Percentiles rank a stretch among this genome's conserved stretches.
Conservation (phyloP, 257 asterid genomes). For the Fraxinus americana region DNA sequence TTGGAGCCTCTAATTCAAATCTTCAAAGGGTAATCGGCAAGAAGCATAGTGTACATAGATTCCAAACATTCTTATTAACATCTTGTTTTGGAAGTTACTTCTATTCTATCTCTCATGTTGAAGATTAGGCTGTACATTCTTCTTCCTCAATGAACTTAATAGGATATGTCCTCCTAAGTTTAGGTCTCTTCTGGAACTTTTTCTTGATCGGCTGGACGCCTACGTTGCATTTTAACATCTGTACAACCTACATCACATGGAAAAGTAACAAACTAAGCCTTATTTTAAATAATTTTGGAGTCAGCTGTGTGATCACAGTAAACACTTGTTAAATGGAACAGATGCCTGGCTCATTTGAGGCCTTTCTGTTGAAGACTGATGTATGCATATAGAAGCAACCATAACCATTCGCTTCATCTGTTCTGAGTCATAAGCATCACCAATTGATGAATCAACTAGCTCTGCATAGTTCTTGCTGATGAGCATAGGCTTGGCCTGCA, state of each 20-base stretch:
- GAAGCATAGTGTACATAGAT: neutral
- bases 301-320: no score
- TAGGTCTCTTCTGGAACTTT: conserved; percentile 71
- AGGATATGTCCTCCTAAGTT: conserved; percentile 58
- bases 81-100: no score
- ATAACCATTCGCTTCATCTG: conserved; percentile 58
- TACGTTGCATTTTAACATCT: conserved; percentile 72
- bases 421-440: conserved; percentile 56
- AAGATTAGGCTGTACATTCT: conserved; percentile 37
- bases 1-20: neutral
- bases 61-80: neutral
- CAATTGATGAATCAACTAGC: conserved; percentile 71
- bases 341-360: conserved; percentile 90
- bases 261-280: neutral
- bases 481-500: conserved; percentile 86
- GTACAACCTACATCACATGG: conserved; percentile 49
- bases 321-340: conserved; percentile 22
- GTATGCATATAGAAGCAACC: conserved; percentile 78
- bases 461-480: conserved; percentile 43
- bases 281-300: neutral
- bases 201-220: conserved; percentile 53
- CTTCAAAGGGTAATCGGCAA: neutral
- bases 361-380: conserved; percentile 65
- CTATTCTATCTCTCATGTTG: neutral
- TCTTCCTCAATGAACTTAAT: conserved; percentile 45